phyloP scores from a whole-genome alignment of 2,329 filamentous ascomycete species.

The Colletotrichum tropicicola region DNA sequence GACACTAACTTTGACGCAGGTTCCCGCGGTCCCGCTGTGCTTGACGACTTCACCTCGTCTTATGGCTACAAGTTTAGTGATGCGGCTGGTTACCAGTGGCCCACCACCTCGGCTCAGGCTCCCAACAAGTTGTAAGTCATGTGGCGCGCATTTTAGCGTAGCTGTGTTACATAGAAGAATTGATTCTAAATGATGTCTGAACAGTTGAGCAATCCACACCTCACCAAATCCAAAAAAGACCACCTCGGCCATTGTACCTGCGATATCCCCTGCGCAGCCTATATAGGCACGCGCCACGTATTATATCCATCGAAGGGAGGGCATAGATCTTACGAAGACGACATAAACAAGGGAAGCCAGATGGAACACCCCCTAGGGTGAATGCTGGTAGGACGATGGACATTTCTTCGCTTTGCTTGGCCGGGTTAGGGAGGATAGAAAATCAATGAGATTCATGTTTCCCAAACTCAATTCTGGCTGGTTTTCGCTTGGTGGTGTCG shows the following conservation, averaged over 20 bases:
- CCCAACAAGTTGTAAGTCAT: constrained; percentile 82
- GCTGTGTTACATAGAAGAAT: constrained; percentile 29
- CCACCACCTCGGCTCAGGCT: constrained; percentile 73
- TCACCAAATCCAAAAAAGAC: constrained; percentile 14
- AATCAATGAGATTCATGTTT: constrained; percentile 30
- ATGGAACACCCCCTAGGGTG: not conserved
- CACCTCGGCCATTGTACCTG: constrained; percentile 9
- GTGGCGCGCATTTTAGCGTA: constrained; percentile 18
- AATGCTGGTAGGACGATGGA: constrained; percentile 19
- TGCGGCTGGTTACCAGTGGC: constrained; percentile 95
- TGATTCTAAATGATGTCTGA: constrained; percentile 28
- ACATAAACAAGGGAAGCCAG: constrained; percentile 29
- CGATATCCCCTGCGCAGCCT: constrained; percentile 17
- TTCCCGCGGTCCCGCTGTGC: constrained; percentile 92
- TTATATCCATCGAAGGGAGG: constrained; percentile 30
- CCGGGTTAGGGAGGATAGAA: constrained; percentile 21
- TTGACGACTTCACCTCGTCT: constrained; percentile 97
- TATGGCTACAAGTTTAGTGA: constrained; percentile 99
- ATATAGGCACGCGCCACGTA: constrained; percentile 12
- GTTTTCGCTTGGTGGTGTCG: not conserved
- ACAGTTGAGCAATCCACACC: constrained; percentile 25
- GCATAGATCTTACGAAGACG: constrained; percentile 25
- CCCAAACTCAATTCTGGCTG: not conserved
- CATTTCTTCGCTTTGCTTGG: constrained; percentile 22
- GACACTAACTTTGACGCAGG: constrained; percentile 62